These are phyloP conservation scores for Phytophthora europaea DNA, from an alignment of 352 stramenopile species.

Conservation along the genomic window DNA sequence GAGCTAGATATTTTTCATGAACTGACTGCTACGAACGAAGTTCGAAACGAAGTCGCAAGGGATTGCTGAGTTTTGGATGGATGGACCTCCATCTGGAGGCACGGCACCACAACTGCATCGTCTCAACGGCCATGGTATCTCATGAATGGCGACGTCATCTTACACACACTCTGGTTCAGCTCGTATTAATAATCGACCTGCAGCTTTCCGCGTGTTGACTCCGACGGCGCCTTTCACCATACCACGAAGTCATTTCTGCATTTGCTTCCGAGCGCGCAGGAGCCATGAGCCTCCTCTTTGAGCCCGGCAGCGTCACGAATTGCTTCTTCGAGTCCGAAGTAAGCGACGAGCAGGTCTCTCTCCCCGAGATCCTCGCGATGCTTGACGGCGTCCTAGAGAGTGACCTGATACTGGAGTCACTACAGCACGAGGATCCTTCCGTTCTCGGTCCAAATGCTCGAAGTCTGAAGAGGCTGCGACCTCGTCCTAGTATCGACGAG, in stretches of 20 bases:
- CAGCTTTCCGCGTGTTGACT: slow-evolving; percentile 25
- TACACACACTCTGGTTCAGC: slow-evolving; percentile 25
- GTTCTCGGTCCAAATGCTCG: background rate
- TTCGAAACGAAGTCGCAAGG: slow-evolving; percentile 7
- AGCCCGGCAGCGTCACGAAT: slow-evolving; percentile 8
- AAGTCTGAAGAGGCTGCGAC: slow-evolving; percentile 11
- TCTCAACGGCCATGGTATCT: slow-evolving; percentile 23
- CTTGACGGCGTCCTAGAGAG: slow-evolving; percentile 14
- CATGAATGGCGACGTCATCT: slow-evolving; percentile 22
- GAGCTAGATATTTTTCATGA: background rate
- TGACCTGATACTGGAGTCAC: background rate
- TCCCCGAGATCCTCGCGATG: slow-evolving; percentile 24
- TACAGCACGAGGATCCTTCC: background rate
- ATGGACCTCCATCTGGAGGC: too few relatives aligned
- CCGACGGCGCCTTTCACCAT: background rate
- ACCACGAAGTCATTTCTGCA: slow-evolving; percentile 12
- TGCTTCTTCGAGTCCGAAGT: slow-evolving; percentile 16
- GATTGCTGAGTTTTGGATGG: slow-evolving; percentile 18
- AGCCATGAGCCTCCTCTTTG: slow-evolving; percentile 24
- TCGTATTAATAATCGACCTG: slow-evolving; percentile 16
- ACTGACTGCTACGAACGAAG: slow-evolving; percentile 22
- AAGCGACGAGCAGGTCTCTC: slow-evolving; percentile 11
- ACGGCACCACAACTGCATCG: background rate
- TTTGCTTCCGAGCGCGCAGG: slow-evolving; percentile 4
- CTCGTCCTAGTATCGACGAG: background rate